Evolutionary conservation across 2,329 filamentous ascomycete species (phyloP).

Genomic region (Emericellopsis atlantica): DNA sequence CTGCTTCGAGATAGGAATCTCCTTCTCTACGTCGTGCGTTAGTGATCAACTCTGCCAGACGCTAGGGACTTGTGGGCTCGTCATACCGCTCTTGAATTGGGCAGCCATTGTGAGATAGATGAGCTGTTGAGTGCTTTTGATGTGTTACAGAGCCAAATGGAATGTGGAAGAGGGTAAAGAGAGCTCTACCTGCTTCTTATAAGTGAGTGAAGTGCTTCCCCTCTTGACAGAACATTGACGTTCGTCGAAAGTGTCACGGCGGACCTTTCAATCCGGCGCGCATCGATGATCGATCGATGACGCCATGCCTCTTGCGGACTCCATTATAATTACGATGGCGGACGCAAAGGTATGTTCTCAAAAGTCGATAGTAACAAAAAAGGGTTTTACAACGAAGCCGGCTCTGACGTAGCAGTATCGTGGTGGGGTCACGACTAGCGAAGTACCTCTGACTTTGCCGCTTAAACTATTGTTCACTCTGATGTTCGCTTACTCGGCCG

Average conservation of each 20-base stretch:
- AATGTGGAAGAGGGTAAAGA: background rate
- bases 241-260: background rate
- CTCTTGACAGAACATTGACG: background rate
- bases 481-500: too few species aligned
- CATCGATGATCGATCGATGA: conserved; percentile 5
- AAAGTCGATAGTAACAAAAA: too few species aligned
- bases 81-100: conserved; percentile 9
- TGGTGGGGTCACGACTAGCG: too few species aligned
- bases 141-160: background rate
- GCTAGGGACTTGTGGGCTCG: conserved; percentile 14
- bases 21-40: conserved; percentile 60
- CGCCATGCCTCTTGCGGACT: conserved; percentile 1
- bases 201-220: background rate
- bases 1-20: conserved; percentile 24
- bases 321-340: too few species aligned
- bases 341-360: too few species aligned
- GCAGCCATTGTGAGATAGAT: conserved; percentile 3
- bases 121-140: background rate
- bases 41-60: conserved; percentile 17
- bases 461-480: too few species aligned
- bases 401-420: too few species aligned
- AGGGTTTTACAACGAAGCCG: too few species aligned
- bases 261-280: conserved; percentile 4
- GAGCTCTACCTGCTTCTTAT: background rate
- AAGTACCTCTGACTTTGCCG: too few species aligned